Evolutionary conservation across 1,284 basidiomycete genomes (phyloP), one percentile per base, ranked within the genome.

Genomic region (Marasmius tenuissimus): DNA sequence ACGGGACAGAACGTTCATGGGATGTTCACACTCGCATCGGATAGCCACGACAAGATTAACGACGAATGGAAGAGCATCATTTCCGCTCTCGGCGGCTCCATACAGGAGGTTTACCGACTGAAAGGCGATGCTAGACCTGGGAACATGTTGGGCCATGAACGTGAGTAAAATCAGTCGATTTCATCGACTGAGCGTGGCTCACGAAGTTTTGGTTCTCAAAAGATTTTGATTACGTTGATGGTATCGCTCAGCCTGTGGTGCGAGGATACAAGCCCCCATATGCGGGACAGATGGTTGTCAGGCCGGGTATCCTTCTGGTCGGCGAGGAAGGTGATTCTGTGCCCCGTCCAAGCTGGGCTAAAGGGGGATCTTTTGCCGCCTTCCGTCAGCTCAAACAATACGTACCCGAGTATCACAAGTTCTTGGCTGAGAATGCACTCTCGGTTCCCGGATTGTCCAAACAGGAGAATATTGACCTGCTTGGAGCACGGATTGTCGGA

Each of bases 151-250:
- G 76, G 74, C 4, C 76, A 78, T 61, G 76, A 77, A 61, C 73
- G 71, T 70, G 54, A 68, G 73, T 71, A 27, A 4, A 27, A 47
- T 57, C 62, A 14, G 56, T 0, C 27, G 27, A 34, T 27, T 27
- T 10, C 1, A 2, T 27, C 27, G 27, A 27, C 27, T 27, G 2
- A 3, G 40, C 38, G 27, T 27, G 27, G 27, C 27, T 27, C 16
- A 58, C 14, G 3, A 27, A 7, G 8, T 20, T 2, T 55, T 6
- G 16, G 55, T 47, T 39, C n/a, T 45, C 16, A 20, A 11, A 35
- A 61, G 72, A 74, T 65, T 76, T 76, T 56, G 78, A 76, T 8
- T 80, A 75, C 69, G 67, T 76, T 64, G 78, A 80, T 62, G 78
- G 78, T 8, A 76, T 80, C 61, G 75, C 74, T 42, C 73, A 78